Percentiles rank a stretch among this genome's conserved stretches.
Conservation (phyloP, 1,139 yeast species). For the Saccharomyces hybrid region DNA sequence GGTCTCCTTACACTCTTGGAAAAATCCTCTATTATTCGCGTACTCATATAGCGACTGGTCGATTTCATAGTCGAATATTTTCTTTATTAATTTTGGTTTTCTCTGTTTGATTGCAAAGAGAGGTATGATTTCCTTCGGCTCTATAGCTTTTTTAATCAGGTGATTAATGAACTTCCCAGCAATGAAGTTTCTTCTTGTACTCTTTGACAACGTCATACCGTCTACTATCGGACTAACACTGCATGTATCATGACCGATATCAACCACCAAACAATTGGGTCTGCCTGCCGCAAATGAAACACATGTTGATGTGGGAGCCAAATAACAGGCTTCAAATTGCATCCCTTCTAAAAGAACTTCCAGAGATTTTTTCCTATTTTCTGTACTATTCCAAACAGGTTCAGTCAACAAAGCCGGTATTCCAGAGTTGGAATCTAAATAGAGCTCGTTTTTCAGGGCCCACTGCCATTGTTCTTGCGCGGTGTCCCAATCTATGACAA, state of each 20-base stretch:
- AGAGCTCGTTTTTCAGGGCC: conserved; percentile 36
- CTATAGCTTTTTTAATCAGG: conserved; percentile 18
- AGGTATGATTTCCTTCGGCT: conserved; percentile 29
- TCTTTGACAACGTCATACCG: conserved; percentile 76
- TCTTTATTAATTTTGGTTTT: conserved; percentile 25
- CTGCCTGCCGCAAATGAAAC: conserved; percentile 90
- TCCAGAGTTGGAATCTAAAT: conserved; percentile 29
- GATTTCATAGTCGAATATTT: conserved; percentile 32
- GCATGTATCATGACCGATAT: conserved; percentile 77
- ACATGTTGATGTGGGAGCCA: conserved; percentile 83
- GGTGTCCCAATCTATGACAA: conserved; percentile 66
- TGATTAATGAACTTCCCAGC: conserved; percentile 49
- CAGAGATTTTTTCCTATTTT: conserved; percentile 62
- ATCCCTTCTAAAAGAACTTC: conserved; percentile 69
- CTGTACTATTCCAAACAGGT: conserved; percentile 58
- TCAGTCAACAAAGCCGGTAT: conserved; percentile 35
- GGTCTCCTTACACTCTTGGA: conserved; percentile 61
- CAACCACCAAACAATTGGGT: conserved; percentile 88
- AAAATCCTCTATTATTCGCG: conserved; percentile 32
- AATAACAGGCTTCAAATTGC: conserved; percentile 76
- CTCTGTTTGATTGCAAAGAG: conserved; percentile 28
- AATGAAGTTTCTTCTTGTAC: conserved; percentile 59
- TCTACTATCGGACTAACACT: conserved; percentile 91
- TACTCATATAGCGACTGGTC: conserved; percentile 21
- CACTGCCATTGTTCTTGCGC: conserved; percentile 60